Base-by-base conservation (phyloP, 805 yeast genomes). In the Candida michaelii region DNA sequence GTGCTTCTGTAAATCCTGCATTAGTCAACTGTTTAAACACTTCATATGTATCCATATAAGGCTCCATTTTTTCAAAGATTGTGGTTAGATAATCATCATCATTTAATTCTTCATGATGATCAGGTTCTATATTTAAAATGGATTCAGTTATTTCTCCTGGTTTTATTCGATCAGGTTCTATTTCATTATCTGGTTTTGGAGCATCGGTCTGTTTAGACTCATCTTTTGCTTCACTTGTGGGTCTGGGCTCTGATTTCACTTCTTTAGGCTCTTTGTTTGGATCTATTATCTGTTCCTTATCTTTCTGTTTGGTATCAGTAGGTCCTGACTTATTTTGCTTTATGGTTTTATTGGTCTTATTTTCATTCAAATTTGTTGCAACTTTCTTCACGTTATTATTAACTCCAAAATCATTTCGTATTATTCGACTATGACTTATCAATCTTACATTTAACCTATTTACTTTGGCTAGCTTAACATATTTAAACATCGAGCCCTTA, bases 1-100 rank as follows among this genome's bases (percentile, higher is more conserved):
- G 91, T 3, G 62, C 62, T 0, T 73, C 72, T 0, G 79, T 76
- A 55, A 83, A 83, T 2, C 89, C 89, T 1, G 84, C 68, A 0
- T 59, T 55, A 13, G 59, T 59, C 14, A 88, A 69, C 40, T 76
- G 74, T 15, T 74, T 69, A 53, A 70, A 83, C 0, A 85, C 77
- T 30, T 65, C 69, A 59, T 82, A 70, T 0, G 76, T 70, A 46
- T 70, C 74, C 57, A 70, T 55, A 45, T 68, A 70, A 1, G 76
- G 76, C 38, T 70, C 76, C 65, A 65, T 58, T 25, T 63, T 57
- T 14, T 62, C 74, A 46, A 70, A 80, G 1, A 90, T 83, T 36
- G 88, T 86, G 38, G 89, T 71, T 36, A 76, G 62, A 23, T 50
- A 54, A 5, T 50, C 53, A 13, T 43, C 43, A 5, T 30, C 30